A percentile compares a stretch with the other conserved stretches of the same genome.
Evolutionary conservation across 495 filamentous ascomycete species (phyloP).

Genomic region (Podospora pseudopauciseta): DNA sequence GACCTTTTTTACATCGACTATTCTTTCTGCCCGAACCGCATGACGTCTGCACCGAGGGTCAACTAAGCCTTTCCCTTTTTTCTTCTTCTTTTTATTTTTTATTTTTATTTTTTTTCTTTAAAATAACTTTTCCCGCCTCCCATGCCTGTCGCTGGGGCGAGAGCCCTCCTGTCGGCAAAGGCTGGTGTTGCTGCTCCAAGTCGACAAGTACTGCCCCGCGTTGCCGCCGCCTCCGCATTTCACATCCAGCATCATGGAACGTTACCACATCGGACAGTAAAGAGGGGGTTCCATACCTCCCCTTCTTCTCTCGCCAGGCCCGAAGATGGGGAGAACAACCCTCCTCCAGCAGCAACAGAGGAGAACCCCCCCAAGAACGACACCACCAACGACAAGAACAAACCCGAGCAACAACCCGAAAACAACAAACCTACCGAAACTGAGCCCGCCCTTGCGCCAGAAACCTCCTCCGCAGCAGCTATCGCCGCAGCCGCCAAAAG

Average conservation of each 20-base stretch:
- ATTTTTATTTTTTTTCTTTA: no score
- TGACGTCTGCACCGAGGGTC: constrained; percentile 7
- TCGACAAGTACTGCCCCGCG: constrained; percentile 20
- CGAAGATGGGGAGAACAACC: constrained; percentile 13
- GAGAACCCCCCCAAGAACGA: constrained; percentile 4
- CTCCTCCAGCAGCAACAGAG: background rate
- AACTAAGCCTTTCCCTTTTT: background rate
- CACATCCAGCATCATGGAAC: constrained; percentile 3
- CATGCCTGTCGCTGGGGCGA: constrained; percentile 33
- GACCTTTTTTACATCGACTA: constrained; percentile 4
- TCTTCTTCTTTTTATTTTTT: background rate
- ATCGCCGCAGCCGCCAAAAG: constrained; percentile 13
- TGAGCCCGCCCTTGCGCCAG: background rate
- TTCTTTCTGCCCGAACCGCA: constrained; percentile 13
- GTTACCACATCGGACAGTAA: background rate
- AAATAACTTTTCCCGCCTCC: background rate
- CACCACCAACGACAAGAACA: constrained; percentile 6
- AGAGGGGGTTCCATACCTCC: constrained; percentile 21
- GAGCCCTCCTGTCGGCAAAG: constrained; percentile 32
- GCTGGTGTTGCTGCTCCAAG: background rate
- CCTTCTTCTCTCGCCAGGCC: constrained; percentile 15
- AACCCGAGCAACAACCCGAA: background rate
- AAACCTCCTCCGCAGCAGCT: background rate
- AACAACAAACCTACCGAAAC: no score
- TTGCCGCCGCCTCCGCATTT: constrained; percentile 11